Percentiles rank a stretch among this genome's conserved stretches.
Evolutionary conservation across 768 basidiomycete species (phyloP).

Genomic region (Pisolithus marmoratus): DNA sequence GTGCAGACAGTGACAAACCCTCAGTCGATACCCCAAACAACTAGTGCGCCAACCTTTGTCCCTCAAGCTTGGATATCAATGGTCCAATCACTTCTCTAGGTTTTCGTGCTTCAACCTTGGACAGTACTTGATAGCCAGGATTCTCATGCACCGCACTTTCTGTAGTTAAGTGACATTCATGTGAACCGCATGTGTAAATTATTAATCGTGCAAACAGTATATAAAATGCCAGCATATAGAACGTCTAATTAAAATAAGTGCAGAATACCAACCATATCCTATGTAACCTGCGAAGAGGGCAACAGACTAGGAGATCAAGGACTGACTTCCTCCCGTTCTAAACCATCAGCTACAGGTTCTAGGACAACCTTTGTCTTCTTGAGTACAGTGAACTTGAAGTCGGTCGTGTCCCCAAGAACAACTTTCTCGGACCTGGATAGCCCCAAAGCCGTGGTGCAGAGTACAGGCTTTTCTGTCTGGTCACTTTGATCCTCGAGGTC

Average conservation of each 20-base stretch:
- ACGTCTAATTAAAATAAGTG: background rate
- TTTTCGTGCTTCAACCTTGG: background rate
- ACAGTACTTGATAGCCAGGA: background rate
- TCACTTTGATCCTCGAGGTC: constrained; percentile 30
- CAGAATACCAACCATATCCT: background rate
- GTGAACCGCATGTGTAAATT: constrained; percentile 17
- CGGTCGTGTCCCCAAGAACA: constrained; percentile 33
- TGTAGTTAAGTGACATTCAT: constrained; percentile 4
- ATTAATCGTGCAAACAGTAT: constrained; percentile 17
- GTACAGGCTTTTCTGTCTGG: constrained; percentile 23
- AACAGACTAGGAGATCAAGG: constrained; percentile 2
- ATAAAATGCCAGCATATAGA: constrained; percentile 17
- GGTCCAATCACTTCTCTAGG: constrained; percentile 1
- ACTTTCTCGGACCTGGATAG: constrained; percentile 35
- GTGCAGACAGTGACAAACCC: constrained; percentile 15
- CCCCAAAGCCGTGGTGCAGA: constrained; percentile 57
- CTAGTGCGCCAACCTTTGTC: constrained; percentile 7
- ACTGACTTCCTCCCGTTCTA: constrained; percentile 21
- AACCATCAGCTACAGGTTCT: constrained; percentile 24
- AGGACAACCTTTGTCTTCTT: constrained; percentile 54
- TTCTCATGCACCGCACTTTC: background rate
- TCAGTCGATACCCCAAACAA: constrained; percentile 19
- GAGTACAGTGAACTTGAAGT: constrained; percentile 45
- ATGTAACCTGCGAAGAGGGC: no score
- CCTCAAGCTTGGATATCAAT: background rate